Conservation (phyloP, 164 flowering plant genomes). For the Saururus chinensis region DNA sequence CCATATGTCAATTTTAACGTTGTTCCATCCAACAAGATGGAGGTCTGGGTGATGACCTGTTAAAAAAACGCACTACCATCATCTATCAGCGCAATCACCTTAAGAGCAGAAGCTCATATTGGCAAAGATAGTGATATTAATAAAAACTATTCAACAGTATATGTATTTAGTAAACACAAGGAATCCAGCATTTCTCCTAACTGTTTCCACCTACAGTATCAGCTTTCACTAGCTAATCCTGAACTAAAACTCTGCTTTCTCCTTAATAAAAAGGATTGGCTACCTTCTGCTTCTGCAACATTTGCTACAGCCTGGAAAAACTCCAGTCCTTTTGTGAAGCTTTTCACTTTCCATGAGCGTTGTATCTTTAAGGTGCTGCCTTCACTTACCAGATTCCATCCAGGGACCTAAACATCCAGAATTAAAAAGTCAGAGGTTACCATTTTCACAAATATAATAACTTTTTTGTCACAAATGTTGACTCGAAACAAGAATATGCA, state of each 20-base stretch:
- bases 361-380: conserved; percentile 51
- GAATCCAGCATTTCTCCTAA: no score
- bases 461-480: not conserved
- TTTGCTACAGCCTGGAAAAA: conserved; percentile 68
- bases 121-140: no score
- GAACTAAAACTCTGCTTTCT: no score
- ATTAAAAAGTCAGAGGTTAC: not conserved
- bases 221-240: no score
- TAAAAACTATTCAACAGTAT: no score
- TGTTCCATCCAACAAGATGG: conserved; percentile 95
- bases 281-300: conserved; percentile 96
- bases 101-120: not conserved
- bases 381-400: conserved; percentile 70
- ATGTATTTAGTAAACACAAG: no score
- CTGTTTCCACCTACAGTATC: no score
- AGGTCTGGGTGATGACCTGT: conserved; percentile 98
- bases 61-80: conserved; percentile 1
- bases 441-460: not conserved
- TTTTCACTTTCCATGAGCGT: conserved; percentile 75
- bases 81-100: not conserved
- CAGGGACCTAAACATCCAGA: conserved; percentile 50
- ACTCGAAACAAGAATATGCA: conserved; percentile 11
- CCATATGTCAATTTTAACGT: conserved; percentile 80
- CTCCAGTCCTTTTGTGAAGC: conserved; percentile 79
- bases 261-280: no score